Conservation (phyloP, 768 basidiomycete genomes). For the Cantharellus cinnabarinus region DNA sequence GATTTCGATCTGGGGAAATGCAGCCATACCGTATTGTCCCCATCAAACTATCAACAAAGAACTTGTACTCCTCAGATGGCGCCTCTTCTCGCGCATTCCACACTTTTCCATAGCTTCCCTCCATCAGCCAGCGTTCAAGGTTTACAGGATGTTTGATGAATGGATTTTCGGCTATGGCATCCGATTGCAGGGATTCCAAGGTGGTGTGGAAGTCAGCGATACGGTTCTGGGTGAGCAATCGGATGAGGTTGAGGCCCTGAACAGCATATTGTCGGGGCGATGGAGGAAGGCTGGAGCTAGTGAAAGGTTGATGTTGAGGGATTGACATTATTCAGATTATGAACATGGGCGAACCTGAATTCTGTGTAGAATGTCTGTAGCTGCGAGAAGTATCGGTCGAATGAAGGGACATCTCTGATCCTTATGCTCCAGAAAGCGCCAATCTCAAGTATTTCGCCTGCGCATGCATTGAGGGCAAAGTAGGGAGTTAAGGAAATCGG, state of each 20-base stretch:
- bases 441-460: conserved; percentile 89
- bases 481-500: not conserved
- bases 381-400: conserved; percentile 88
- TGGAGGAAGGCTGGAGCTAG: conserved; percentile 49
- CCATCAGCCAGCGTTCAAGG: conserved; percentile 95
- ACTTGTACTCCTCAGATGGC: conserved; percentile 84
- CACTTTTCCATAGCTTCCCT: conserved; percentile 93
- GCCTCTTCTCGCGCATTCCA: conserved; percentile 90
- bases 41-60: conserved; percentile 85
- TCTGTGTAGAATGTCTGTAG: conserved; percentile 79
- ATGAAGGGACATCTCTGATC: conserved; percentile 70
- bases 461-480: not conserved
- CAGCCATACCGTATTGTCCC: conserved; percentile 64
- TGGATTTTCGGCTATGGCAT: conserved; percentile 27
- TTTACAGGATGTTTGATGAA: conserved; percentile 74
- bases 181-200: conserved; percentile 65
- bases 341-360: conserved; percentile 30
- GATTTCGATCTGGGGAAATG: not conserved
- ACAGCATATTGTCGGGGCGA: conserved; percentile 78
- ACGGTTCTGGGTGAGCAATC: conserved; percentile 83
- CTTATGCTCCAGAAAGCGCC: conserved; percentile 90
- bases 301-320: conserved; percentile 3
- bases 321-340: not conserved
- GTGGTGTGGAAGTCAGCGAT: conserved; percentile 97
- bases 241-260: conserved; percentile 84